phyloP scores from a whole-genome alignment of 2,329 filamentous ascomycete species.

The Neopestalotiopsis rosae region DNA sequence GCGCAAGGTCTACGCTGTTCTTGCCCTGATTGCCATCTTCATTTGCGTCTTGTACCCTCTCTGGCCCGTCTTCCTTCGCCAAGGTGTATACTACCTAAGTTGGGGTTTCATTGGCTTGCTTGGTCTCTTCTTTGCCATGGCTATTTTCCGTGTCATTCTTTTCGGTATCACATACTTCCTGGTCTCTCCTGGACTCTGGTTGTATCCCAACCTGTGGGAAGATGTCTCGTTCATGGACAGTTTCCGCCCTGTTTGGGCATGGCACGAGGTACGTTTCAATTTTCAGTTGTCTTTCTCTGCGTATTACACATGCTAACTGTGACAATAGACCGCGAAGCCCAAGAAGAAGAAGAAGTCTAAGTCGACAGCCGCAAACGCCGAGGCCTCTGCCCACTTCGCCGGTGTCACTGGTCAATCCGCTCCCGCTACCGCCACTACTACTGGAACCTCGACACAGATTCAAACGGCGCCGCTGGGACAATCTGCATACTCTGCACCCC shows the following conservation, averaged over 20 bases:
- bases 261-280: slow-evolving; percentile 80
- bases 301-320: slow-evolving; percentile 2
- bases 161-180: slow-evolving; percentile 92
- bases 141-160: slow-evolving; percentile 92
- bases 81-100: slow-evolving; percentile 96
- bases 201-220: slow-evolving; percentile 97
- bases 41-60: slow-evolving; percentile 92
- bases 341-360: slow-evolving; percentile 63
- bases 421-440: slow-evolving; percentile 60
- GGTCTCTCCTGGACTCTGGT: slow-evolving; percentile 88
- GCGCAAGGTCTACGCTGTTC: slow-evolving; percentile 87
- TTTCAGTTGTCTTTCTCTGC: neutral
- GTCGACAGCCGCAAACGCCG: slow-evolving; percentile 31
- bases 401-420: slow-evolving; percentile 58
- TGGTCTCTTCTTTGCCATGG: slow-evolving; percentile 95
- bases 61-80: slow-evolving; percentile 89
- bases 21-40: slow-evolving; percentile 84
- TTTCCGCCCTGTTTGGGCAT: slow-evolving; percentile 95
- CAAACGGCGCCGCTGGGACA: slow-evolving; percentile 45
- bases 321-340: slow-evolving; percentile 38
- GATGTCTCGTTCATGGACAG: slow-evolving; percentile 98
- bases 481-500: slow-evolving; percentile 53
- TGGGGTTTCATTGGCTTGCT: slow-evolving; percentile 91
- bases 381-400: slow-evolving; percentile 49
- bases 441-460: slow-evolving; percentile 60